phyloP scores from a whole-genome alignment of 108 stramenopile species.

The Bacterosira constricta region DNA sequence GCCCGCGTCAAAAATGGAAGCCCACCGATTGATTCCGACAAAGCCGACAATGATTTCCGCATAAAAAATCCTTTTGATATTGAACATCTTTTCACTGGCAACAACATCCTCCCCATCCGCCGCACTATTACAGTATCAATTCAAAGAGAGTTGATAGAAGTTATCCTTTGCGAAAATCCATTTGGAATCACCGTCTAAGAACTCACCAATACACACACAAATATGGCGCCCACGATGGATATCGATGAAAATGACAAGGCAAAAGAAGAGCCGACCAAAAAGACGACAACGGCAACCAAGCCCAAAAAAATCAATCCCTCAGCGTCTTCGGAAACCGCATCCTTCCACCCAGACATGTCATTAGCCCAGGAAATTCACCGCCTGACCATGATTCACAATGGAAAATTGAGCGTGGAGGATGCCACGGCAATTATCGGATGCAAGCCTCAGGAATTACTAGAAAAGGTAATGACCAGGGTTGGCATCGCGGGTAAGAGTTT shows the following conservation, averaged over 20 bases:
- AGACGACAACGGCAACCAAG: neutral
- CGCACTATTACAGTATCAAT: too few species aligned
- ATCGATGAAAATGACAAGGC: constrained; percentile 27
- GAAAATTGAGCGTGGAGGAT: constrained; percentile 29
- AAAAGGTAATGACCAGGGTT: constrained; percentile 54
- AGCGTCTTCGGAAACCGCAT: constrained; percentile 72
- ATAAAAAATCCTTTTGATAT: too few species aligned
- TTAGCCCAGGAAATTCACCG: constrained; percentile 77
- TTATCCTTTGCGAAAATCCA: too few species aligned
- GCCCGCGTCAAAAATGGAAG: too few species aligned
- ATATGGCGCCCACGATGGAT: constrained; percentile 47
- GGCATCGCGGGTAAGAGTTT: constrained; percentile 40
- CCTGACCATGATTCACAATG: constrained; percentile 45
- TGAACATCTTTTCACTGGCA: too few species aligned
- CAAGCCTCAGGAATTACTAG: constrained; percentile 39
- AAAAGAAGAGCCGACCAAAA: neutral
- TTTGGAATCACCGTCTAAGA: too few species aligned
- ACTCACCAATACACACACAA: too few species aligned
- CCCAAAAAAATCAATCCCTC: constrained; percentile 43
- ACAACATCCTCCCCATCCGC: too few species aligned
- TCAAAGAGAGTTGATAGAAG: too few species aligned
- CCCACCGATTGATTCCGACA: too few species aligned
- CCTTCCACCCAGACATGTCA: constrained; percentile 76
- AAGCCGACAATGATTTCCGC: too few species aligned
- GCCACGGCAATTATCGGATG: constrained; percentile 27